Evolutionary conservation across 805 yeast genomes (phyloP).

Genomic region (Suhomyces prunicola): DNA sequence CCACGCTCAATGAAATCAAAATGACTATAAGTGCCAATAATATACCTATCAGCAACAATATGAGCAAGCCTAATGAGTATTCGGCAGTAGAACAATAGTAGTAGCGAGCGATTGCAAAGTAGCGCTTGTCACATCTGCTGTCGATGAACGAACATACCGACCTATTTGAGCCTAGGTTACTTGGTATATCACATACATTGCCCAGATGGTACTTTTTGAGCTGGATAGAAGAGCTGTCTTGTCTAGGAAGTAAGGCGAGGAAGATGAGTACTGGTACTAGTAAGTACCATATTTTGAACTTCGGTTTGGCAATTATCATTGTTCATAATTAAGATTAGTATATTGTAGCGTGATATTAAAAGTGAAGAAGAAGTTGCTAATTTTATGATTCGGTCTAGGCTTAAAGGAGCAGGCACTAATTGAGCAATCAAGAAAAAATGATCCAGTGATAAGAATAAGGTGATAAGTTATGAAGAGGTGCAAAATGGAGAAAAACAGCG

Average conservation of each 20-base stretch:
- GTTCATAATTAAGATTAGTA: slow-evolving; percentile 1
- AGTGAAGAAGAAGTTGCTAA: neutral
- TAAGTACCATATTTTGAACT: slow-evolving; percentile 1
- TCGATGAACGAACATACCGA: slow-evolving; percentile 17
- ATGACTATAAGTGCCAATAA: slow-evolving; percentile 13
- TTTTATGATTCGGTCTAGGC: neutral
- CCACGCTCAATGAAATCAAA: slow-evolving; percentile 26
- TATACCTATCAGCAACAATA: slow-evolving; percentile 10
- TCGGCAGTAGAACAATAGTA: slow-evolving; percentile 26
- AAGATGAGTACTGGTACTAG: neutral
- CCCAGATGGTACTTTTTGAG: neutral
- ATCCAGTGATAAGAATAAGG: neutral
- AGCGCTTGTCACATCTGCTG: slow-evolving; percentile 18
- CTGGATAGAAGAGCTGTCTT: neutral
- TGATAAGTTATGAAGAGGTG: neutral
- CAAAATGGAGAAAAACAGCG: neutral
- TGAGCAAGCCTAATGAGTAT: slow-evolving; percentile 11
- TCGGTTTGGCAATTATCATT: neutral
- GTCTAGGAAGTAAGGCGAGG: neutral
- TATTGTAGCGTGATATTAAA: neutral
- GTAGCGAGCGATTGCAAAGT: slow-evolving; percentile 25
- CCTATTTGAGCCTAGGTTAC: neutral
- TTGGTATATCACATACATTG: neutral
- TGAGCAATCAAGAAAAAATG: neutral
- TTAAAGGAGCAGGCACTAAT: neutral